These are phyloP conservation scores for Solanum ossicruentum DNA, from an alignment of 257 asterid genomes.

Conservation along the genomic window DNA sequence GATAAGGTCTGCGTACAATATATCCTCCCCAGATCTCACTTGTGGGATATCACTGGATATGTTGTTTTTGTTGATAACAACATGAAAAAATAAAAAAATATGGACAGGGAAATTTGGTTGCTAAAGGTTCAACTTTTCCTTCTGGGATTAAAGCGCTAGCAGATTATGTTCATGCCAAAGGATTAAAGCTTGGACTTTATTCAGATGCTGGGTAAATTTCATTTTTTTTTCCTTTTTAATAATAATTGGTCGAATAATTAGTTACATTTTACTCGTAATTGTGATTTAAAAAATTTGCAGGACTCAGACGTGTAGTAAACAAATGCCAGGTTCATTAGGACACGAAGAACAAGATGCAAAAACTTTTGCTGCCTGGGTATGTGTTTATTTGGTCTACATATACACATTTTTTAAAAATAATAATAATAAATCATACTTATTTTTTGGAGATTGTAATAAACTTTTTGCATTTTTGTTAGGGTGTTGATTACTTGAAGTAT, in stretches of 20 bases:
- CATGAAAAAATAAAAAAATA: background rate
- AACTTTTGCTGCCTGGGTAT: constrained; percentile 88
- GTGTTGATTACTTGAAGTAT: constrained; percentile 84
- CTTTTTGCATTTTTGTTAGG: constrained; percentile 23
- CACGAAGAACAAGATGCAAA: constrained; percentile 82
- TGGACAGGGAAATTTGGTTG: constrained; percentile 53
- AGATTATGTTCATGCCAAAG: constrained; percentile 76
- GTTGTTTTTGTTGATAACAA: too few species aligned
- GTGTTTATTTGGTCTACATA: background rate
- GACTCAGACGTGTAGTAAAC: constrained; percentile 51
- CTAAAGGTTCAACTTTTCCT: constrained; percentile 63
- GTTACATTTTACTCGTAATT: background rate
- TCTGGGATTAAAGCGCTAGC: constrained; percentile 88
- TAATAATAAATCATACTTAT: background rate
- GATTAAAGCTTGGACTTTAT: constrained; percentile 79
- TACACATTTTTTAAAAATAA: background rate
- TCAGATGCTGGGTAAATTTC: constrained; percentile 67
- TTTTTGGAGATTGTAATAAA: background rate
- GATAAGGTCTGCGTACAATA: too few species aligned
- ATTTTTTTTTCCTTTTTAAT: background rate
- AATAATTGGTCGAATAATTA: background rate
- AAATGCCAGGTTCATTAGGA: constrained; percentile 84
- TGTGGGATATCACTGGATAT: too few species aligned
- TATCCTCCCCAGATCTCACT: too few species aligned
- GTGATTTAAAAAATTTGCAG: constrained; percentile 15